Conservation (phyloP, 2,329 filamentous ascomycete species). For the Capronia coronata region DNA sequence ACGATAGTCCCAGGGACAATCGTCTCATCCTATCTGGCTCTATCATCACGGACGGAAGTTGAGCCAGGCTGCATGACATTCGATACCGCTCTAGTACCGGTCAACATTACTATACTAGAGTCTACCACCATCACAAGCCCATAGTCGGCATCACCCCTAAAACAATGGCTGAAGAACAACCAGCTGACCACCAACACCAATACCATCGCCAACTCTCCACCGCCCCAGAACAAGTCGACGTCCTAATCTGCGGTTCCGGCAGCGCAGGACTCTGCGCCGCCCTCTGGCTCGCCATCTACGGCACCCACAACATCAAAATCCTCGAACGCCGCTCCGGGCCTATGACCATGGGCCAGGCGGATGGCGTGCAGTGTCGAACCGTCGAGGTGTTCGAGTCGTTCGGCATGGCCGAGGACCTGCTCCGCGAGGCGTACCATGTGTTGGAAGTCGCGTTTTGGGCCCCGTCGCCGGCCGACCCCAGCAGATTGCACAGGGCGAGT, state of each 20-base stretch:
- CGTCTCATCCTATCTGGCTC: too few species aligned
- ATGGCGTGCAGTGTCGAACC: conserved; percentile 56
- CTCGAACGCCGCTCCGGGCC: conserved; percentile 53
- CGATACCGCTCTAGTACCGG: too few species aligned
- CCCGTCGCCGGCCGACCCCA: conserved; percentile 1
- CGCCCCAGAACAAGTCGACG: too few species aligned
- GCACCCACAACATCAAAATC: conserved; percentile 41
- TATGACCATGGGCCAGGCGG: conserved; percentile 55
- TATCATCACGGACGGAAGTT: too few species aligned
- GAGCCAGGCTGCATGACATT: too few species aligned
- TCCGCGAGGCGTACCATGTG: conserved; percentile 53
- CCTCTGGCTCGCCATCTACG: conserved; percentile 54
- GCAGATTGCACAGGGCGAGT: conserved; percentile 43
- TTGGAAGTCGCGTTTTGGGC: conserved; percentile 54
- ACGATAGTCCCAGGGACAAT: too few species aligned
- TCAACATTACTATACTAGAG: too few species aligned
- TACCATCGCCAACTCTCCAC: too few species aligned
- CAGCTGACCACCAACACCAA: too few species aligned
- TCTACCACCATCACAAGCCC: too few species aligned
- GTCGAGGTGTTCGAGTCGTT: conserved; percentile 59
- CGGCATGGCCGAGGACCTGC: conserved; percentile 48
- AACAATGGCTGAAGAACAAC: too few species aligned
- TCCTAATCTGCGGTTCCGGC: conserved; percentile 56
- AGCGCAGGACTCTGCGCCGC: conserved; percentile 58
- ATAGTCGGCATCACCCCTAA: too few species aligned